Base-by-base conservation (phyloP, 1,284 basidiomycete genomes). In the Microbotryum lychnidis-dioicae region DNA sequence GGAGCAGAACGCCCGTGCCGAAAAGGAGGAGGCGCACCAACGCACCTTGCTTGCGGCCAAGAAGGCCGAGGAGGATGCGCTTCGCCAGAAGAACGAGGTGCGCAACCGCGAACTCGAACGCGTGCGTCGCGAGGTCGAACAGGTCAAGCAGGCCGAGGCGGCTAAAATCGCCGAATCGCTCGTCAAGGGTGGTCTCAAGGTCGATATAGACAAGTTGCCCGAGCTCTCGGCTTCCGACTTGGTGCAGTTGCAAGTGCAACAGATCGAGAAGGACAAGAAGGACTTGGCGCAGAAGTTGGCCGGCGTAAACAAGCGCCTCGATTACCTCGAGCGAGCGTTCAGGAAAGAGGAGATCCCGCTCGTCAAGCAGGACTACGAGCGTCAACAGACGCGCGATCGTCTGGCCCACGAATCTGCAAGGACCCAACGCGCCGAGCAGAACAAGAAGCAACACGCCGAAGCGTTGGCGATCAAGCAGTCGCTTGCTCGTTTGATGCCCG, bases 191-290 rank as follows among this genome's bases (percentile, higher is more conserved):
- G 87, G 85, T 54, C 79, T 96, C 75, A 92, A 93, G 77, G 82
- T 90, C 64, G 86, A 88, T 71, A 83, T 91, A 69, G 83, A 66
- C 56, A 60, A 62, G 21, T 56, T 66, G 21, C 58, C 57, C 37
- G 63, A 60, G 37, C 56, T 62, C 53, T 61, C 62, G n/a, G 62
- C 91, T 10, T 86, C 90, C 72, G 85, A 86, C 67, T 83, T 98
- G 65, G 89, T 97, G 75, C 84, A 84, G 57, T 83, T 97, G 70
- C 91, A 97, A 76, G 91, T 97, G 56, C 85, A 90, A 70, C 91
- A 96, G 73, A 81, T 96, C 60, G 93, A 97, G 79, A 97, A 96
- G 78, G 94, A 97, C 79, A 96, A 96, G 82, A 87, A 85, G 71
- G 89, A 93, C 70, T 80, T 91, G 68, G 83, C 82, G 66, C 89